Percentiles rank a stretch among this genome's conserved stretches.
These are phyloP conservation scores for Dioscorea dumetorum DNA, from an alignment of 106 monocot genomes.

Conservation along the genomic window DNA sequence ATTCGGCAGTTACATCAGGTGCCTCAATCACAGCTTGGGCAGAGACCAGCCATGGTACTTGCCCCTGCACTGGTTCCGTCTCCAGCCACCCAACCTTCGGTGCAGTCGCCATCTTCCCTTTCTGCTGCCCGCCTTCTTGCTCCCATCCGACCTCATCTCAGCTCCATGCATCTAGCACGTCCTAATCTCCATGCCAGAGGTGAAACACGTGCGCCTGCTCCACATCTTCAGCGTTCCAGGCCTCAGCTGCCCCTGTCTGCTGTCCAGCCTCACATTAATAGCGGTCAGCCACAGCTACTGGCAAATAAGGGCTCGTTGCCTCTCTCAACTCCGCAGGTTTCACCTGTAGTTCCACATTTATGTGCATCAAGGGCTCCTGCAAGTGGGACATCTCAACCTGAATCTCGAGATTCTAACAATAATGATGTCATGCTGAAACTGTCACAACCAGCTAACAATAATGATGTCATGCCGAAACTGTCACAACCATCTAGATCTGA, in stretches of 20 bases:
- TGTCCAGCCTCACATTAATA: neutral
- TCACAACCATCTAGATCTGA: neutral
- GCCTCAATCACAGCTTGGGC: slow-evolving; percentile 11
- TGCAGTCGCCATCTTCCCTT: neutral
- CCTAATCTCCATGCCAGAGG: slow-evolving; percentile 8
- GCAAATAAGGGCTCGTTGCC: neutral
- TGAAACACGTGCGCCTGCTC: slow-evolving; percentile 33
- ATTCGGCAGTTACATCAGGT: slow-evolving; percentile 24
- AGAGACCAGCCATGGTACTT: slow-evolving; percentile 7
- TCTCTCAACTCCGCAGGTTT: neutral
- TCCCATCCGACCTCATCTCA: neutral
- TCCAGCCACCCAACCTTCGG: neutral
- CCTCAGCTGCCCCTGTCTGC: slow-evolving; percentile 7
- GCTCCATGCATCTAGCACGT: neutral
- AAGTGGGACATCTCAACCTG: neutral
- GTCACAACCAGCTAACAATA: neutral
- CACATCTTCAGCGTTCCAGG: slow-evolving; percentile 51
- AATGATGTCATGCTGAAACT: neutral
- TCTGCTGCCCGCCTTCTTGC: neutral
- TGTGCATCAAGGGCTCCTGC: neutral
- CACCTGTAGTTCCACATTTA: neutral
- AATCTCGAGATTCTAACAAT: neutral
- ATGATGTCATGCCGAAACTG: neutral
- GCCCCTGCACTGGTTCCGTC: neutral
- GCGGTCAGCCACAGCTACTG: slow-evolving; percentile 2